Conservation (phyloP, 768 basidiomycete genomes). For the Galerina marginata region DNA sequence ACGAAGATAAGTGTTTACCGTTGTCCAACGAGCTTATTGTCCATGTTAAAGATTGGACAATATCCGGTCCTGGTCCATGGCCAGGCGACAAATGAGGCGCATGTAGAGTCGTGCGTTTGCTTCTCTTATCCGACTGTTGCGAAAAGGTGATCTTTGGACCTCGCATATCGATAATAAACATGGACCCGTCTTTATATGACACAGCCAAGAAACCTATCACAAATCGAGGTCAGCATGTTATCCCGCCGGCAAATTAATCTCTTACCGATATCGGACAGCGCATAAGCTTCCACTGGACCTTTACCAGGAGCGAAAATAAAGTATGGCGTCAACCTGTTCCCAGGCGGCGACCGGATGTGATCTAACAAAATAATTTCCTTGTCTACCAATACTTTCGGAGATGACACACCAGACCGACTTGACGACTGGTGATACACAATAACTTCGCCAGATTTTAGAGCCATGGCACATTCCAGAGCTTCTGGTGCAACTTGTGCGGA, state of each 20-base stretch:
- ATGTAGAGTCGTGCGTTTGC: constrained; percentile 36
- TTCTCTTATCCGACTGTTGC: constrained; percentile 42
- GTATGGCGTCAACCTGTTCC: constrained; percentile 60
- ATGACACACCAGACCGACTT: constrained; percentile 19
- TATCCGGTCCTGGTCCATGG: constrained; percentile 49
- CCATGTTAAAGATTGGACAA: constrained; percentile 67
- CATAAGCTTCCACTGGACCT: constrained; percentile 57
- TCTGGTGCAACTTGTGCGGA: constrained; percentile 57
- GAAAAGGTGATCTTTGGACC: constrained; percentile 72
- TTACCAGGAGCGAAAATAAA: constrained; percentile 58
- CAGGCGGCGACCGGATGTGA: constrained; percentile 46
- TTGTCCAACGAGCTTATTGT: constrained; percentile 59
- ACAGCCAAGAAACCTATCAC: constrained; percentile 76
- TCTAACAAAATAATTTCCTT: constrained; percentile 59
- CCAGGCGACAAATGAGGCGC: constrained; percentile 33
- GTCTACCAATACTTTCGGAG: constrained; percentile 36
- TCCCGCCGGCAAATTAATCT: background rate
- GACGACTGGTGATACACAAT: constrained; percentile 51
- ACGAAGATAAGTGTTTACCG: constrained; percentile 40
- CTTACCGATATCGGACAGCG: constrained; percentile 78
- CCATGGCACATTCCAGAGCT: constrained; percentile 62
- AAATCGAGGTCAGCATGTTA: constrained; percentile 7
- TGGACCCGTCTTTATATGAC: constrained; percentile 61
- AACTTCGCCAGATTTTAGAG: constrained; percentile 60
- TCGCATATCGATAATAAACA: constrained; percentile 76